Conservation (phyloP, 768 basidiomycete species). For the Sarcomyxa edulis region DNA sequence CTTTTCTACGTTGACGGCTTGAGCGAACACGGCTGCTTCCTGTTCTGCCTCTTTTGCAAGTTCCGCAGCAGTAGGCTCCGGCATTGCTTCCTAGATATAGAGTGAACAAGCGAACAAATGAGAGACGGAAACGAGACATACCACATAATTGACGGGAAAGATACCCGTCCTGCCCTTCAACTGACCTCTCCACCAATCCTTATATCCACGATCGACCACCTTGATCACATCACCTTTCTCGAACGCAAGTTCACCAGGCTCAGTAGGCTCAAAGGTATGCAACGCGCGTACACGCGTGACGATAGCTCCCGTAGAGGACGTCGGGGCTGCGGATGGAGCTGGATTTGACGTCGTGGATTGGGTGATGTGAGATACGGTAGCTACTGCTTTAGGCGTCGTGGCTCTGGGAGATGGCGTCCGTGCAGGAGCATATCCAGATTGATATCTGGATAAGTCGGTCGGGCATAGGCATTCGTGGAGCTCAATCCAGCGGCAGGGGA, state of each 20-base stretch:
- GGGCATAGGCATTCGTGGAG: conserved; percentile 16
- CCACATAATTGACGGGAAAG: conserved; percentile 96
- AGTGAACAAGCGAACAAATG: too few species aligned
- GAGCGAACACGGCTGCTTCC: conserved; percentile 84
- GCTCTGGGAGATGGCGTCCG: conserved; percentile 38
- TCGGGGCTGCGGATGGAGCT: too few species aligned
- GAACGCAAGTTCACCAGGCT: conserved; percentile 87
- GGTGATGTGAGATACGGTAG: conserved; percentile 17
- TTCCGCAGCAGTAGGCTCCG: conserved; percentile 76
- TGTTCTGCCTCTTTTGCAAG: conserved; percentile 78
- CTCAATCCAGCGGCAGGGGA: conserved; percentile 15
- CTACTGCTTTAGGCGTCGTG: conserved; percentile 15
- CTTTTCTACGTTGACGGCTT: conserved; percentile 81
- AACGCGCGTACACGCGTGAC: conserved; percentile 85
- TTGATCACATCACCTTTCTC: conserved; percentile 92
- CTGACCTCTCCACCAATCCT: conserved; percentile 97
- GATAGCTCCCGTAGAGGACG: conserved; percentile 23
- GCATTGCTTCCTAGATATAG: conserved; percentile 87
- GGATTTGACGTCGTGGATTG: too few species aligned
- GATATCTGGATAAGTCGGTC: conserved; percentile 36
- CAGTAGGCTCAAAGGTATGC: conserved; percentile 83
- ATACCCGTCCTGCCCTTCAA: conserved; percentile 88
- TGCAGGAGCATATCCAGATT: conserved; percentile 55
- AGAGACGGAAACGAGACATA: too few species aligned
- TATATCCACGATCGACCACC: conserved; percentile 89